These are phyloP conservation scores for Cryphonectria carpinicola DNA, from an alignment of 2,329 filamentous ascomycete genomes.

Conservation along the genomic window DNA sequence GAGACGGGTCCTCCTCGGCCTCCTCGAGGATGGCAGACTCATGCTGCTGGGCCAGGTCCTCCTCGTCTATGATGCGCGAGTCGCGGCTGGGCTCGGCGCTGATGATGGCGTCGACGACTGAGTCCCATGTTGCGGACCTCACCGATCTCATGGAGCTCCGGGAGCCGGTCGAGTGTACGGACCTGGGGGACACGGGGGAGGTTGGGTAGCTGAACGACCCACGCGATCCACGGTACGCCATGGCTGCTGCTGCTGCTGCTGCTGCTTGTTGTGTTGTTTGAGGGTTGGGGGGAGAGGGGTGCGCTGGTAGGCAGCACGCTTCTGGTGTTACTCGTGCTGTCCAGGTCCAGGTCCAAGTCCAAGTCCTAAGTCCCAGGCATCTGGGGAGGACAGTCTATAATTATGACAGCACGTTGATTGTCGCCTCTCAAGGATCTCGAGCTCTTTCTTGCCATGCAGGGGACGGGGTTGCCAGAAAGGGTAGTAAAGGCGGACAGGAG, in stretches of 20 bases:
- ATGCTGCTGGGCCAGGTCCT: background rate
- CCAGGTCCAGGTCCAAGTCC: background rate
- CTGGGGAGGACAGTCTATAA: background rate
- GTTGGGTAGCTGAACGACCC: constrained; percentile 11
- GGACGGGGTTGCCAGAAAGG: background rate
- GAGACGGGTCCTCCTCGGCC: background rate
- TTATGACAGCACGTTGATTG: constrained; percentile 1
- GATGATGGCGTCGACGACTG: constrained; percentile 21
- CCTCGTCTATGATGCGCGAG: constrained; percentile 11
- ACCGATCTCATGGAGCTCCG: constrained; percentile 15
- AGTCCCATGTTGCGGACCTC: constrained; percentile 14
- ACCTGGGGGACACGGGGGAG: constrained; percentile 1
- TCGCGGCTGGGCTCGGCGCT: constrained; percentile 12
- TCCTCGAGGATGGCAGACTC: constrained; percentile 16
- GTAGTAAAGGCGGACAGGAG: background rate
- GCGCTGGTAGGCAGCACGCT: background rate
- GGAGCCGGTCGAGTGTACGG: constrained; percentile 5
- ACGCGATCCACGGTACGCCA: constrained; percentile 17
- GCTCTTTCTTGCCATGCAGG: constrained; percentile 2
- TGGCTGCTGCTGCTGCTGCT: background rate
- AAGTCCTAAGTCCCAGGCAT: background rate
- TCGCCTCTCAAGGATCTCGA: background rate
- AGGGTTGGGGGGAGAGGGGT: background rate
- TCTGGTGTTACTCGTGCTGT: background rate
- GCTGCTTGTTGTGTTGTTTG: background rate